phyloP scores from a whole-genome alignment of 1,139 yeast species.

The Kazachstania sp. region DNA sequence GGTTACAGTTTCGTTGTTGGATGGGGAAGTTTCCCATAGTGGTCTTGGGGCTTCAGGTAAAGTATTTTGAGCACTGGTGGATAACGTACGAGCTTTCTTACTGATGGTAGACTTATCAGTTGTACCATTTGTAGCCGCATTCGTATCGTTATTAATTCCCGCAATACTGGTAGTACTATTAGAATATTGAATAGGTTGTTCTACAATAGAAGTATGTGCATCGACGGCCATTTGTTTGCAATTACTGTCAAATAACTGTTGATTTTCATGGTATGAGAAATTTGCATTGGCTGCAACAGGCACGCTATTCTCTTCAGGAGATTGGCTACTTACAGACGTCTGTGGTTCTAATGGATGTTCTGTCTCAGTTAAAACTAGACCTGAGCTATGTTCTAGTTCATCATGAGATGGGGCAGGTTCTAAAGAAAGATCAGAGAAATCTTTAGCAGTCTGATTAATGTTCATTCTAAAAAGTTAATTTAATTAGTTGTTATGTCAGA shows the following conservation, averaged over 20 bases:
- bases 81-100: conserved; percentile 16
- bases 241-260: conserved; percentile 25
- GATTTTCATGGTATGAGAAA: conserved; percentile 29
- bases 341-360: conserved; percentile 3
- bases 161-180: conserved; percentile 2
- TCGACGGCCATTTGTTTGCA: conserved; percentile 28
- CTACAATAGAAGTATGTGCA: conserved; percentile 13
- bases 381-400: conserved; percentile 12
- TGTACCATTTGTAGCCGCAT: neutral
- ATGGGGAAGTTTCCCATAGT: neutral
- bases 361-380: conserved; percentile 8
- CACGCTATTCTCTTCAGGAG: conserved; percentile 5
- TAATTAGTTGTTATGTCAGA: too few relatives aligned
- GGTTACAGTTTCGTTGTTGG: neutral
- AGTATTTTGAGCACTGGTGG: conserved; percentile 22
- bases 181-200: conserved; percentile 12
- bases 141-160: neutral
- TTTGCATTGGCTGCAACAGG: conserved; percentile 16
- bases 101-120: neutral
- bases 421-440: conserved; percentile 17
- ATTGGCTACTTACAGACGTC: neutral
- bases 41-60: conserved; percentile 26
- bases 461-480: conserved; percentile 9
- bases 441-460: conserved; percentile 12
- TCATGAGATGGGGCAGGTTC: conserved; percentile 23